phyloP scores from a whole-genome alignment of 1,284 basidiomycete species.

The Phellopilus nigrolimitatus region DNA sequence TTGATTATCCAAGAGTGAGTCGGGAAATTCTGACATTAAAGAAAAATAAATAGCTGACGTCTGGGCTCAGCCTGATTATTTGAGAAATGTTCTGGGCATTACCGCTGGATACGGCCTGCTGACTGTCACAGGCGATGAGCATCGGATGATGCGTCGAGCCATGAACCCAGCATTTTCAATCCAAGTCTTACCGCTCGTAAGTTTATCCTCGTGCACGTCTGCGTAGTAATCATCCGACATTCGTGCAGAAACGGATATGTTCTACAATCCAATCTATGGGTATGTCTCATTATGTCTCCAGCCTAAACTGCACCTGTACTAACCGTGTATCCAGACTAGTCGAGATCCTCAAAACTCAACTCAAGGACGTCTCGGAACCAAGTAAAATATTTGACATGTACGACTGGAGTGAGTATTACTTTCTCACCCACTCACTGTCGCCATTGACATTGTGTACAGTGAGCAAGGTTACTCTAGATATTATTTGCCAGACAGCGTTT shows the following conservation, averaged over 20 bases:
- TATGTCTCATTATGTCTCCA: constrained; percentile 21
- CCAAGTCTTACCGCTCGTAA: constrained; percentile 41
- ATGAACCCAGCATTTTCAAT: constrained; percentile 50
- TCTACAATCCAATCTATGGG: constrained; percentile 42
- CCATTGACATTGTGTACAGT: constrained; percentile 29
- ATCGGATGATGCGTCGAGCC: constrained; percentile 42
- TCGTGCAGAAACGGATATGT: constrained; percentile 43
- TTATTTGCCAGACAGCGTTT: constrained; percentile 46
- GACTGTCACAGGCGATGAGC: constrained; percentile 43
- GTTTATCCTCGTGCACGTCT: too few relatives aligned
- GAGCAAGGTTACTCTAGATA: constrained; percentile 48
- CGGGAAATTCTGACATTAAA: background rate
- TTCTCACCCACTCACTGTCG: background rate
- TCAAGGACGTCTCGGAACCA: constrained; percentile 27
- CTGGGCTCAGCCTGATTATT: constrained; percentile 35
- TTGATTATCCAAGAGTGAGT: constrained; percentile 41
- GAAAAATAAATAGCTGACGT: background rate
- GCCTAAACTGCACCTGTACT: background rate
- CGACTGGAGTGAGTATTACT: constrained; percentile 39
- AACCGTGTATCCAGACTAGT: constrained; percentile 31
- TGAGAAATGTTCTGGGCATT: constrained; percentile 38
- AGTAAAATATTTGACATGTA: constrained; percentile 37
- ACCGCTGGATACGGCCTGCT: constrained; percentile 43
- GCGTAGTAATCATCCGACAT: too few relatives aligned
- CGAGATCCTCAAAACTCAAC: constrained; percentile 33